phyloP scores from a whole-genome alignment of 352 stramenopile genomes.

The Phytophthora pisi region DNA sequence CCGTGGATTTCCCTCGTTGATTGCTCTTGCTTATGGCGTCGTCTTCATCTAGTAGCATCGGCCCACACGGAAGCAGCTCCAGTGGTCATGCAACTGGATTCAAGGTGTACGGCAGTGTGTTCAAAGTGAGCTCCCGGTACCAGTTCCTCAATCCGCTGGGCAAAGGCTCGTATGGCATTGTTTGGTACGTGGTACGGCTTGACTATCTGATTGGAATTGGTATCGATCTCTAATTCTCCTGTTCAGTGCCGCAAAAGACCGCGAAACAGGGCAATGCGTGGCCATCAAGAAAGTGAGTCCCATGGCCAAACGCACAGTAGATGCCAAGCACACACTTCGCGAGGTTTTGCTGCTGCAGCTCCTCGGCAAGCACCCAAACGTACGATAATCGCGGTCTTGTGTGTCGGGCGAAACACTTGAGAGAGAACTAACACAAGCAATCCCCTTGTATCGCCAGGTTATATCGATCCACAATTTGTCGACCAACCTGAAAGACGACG shows the following conservation, averaged over 20 bases:
- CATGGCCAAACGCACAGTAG: slow-evolving; percentile 81
- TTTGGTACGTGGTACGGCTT: slow-evolving; percentile 57
- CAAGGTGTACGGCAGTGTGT: slow-evolving; percentile 83
- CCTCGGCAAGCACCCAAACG: slow-evolving; percentile 88
- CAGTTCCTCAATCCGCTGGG: slow-evolving; percentile 88
- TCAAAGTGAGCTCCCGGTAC: slow-evolving; percentile 86
- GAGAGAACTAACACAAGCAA: neutral
- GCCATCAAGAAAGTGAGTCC: slow-evolving; percentile 92
- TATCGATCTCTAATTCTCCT: neutral
- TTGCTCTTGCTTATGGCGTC: neutral
- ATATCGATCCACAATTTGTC: slow-evolving; percentile 83
- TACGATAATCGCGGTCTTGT: slow-evolving; percentile 19
- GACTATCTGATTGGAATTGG: neutral
- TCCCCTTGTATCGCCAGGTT: slow-evolving; percentile 48
- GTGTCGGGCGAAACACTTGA: neutral
- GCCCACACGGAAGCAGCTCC: slow-evolving; percentile 11
- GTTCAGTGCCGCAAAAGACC: slow-evolving; percentile 74
- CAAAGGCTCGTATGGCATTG: slow-evolving; percentile 92
- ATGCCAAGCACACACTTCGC: slow-evolving; percentile 90
- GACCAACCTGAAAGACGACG: slow-evolving; percentile 89
- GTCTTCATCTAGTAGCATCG: slow-evolving; percentile 15
- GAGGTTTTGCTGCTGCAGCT: slow-evolving; percentile 89
- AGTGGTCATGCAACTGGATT: slow-evolving; percentile 40
- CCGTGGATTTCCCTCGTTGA: neutral
- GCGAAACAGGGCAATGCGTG: slow-evolving; percentile 73